Evolutionary conservation across 257 asterid genomes (phyloP).

Genomic region (Capsicum rhomboideum): DNA sequence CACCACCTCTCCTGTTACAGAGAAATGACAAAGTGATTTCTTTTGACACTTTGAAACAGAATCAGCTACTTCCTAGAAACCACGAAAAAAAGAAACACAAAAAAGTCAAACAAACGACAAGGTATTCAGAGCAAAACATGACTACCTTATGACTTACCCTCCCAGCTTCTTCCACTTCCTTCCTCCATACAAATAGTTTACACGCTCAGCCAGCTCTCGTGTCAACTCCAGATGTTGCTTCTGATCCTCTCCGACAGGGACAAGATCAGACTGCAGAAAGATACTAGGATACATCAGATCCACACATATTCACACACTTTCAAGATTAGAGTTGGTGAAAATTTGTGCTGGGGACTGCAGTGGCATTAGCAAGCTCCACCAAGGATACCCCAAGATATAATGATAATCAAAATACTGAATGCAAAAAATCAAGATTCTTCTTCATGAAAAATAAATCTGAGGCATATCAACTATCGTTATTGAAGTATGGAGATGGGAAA

Average conservation of each 20-base stretch:
- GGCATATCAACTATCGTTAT: background rate
- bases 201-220: slow-evolving; percentile 87
- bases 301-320: slow-evolving; percentile 16
- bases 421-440: background rate
- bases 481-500: slow-evolving; percentile 7
- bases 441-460: background rate
- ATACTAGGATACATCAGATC: slow-evolving; percentile 28
- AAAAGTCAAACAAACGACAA: slow-evolving; percentile 5
- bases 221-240: slow-evolving; percentile 95
- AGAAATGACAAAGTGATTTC: slow-evolving; percentile 2
- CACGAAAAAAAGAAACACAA: slow-evolving; percentile 14
- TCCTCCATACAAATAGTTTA: slow-evolving; percentile 85
- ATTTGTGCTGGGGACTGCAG: background rate
- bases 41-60: background rate
- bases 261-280: slow-evolving; percentile 88
- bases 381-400: background rate
- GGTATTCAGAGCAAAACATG: background rate
- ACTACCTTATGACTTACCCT: slow-evolving; percentile 54
- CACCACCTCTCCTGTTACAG: slow-evolving; percentile 74
- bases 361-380: background rate
- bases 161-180: slow-evolving; percentile 96
- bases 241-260: slow-evolving; percentile 99
- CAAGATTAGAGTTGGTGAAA: background rate
- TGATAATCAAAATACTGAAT: background rate
- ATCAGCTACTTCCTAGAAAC: slow-evolving; percentile 17